Conservation (phyloP, 805 yeast species). For the Kluyveromyces wickerhamii region DNA sequence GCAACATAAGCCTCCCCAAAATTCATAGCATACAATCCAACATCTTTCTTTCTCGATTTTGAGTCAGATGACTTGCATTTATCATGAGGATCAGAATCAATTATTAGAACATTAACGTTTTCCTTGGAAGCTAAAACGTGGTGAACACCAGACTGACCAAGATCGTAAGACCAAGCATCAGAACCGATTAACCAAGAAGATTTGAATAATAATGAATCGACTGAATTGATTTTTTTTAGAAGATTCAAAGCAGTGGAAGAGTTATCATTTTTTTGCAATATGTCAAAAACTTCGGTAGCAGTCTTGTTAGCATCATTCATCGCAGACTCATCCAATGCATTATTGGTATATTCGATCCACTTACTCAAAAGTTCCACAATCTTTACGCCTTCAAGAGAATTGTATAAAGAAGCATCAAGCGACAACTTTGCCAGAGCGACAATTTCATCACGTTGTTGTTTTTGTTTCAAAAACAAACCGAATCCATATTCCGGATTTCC, state of each 20-base stretch:
- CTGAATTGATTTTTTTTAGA: conserved; percentile 30
- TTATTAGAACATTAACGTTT: conserved; percentile 75
- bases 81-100: conserved; percentile 74
- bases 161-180: conserved; percentile 91
- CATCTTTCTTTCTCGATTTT: conserved; percentile 68
- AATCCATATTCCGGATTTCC: conserved; percentile 81
- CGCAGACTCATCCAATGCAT: conserved; percentile 24
- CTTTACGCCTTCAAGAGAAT: conserved; percentile 37
- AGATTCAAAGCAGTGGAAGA: conserved; percentile 39
- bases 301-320: conserved; percentile 26
- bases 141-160: conserved; percentile 89
- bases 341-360: conserved; percentile 56
- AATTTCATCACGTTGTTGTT: conserved; percentile 43
- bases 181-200: conserved; percentile 86
- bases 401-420: conserved; percentile 36
- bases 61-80: conserved; percentile 34
- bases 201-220: conserved; percentile 39
- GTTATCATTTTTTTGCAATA: conserved; percentile 33
- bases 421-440: conserved; percentile 39
- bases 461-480: conserved; percentile 59
- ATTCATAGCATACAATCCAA: conserved; percentile 92
- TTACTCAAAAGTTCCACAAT: conserved; percentile 52
- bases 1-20: conserved; percentile 87
- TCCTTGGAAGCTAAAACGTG: conserved; percentile 66
- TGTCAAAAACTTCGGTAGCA: conserved; percentile 30